Percentiles rank a stretch among this genome's conserved stretches.
phyloP scores from a whole-genome alignment of 2,329 filamentous ascomycete species.

The Xylariaceae sp. region DNA sequence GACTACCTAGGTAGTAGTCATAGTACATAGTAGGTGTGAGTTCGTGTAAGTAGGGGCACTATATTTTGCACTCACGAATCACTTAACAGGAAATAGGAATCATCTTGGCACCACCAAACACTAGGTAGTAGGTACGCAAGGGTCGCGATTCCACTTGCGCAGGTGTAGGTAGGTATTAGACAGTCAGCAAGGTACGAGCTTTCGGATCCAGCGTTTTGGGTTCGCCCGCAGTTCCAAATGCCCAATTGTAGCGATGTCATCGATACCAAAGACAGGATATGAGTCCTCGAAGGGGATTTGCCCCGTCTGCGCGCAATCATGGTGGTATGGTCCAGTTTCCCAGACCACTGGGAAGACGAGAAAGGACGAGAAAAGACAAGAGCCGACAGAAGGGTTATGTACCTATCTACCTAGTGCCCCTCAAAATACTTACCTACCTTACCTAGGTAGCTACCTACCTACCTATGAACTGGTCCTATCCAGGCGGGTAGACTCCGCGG shows the following conservation, averaged over 20 bases:
- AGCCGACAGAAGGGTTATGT: neutral
- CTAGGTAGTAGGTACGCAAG: no score
- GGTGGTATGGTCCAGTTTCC: neutral
- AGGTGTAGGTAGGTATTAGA: neutral
- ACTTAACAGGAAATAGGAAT: no score
- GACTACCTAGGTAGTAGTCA: no score
- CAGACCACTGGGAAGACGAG: neutral
- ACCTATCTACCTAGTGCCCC: neutral
- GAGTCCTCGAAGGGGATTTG: neutral
- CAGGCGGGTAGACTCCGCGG: slow-evolving; percentile 7
- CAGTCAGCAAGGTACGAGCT: neutral
- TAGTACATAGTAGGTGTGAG: neutral
- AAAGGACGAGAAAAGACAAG: neutral
- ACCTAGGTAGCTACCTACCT: neutral
- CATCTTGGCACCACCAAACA: no score
- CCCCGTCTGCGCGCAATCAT: neutral
- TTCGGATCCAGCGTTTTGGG: slow-evolving; percentile 12
- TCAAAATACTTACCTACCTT: neutral
- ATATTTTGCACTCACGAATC: no score
- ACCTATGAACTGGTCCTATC: neutral
- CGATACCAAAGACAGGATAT: neutral
- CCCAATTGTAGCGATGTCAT: neutral
- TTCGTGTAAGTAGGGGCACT: no score
- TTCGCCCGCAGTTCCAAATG: slow-evolving; percentile 2
- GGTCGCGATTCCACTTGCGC: no score